A percentile compares a stretch with the other conserved stretches of the same genome.
Conservation (phyloP, 169 alveolate species). For the Eimeria tenella region DNA sequence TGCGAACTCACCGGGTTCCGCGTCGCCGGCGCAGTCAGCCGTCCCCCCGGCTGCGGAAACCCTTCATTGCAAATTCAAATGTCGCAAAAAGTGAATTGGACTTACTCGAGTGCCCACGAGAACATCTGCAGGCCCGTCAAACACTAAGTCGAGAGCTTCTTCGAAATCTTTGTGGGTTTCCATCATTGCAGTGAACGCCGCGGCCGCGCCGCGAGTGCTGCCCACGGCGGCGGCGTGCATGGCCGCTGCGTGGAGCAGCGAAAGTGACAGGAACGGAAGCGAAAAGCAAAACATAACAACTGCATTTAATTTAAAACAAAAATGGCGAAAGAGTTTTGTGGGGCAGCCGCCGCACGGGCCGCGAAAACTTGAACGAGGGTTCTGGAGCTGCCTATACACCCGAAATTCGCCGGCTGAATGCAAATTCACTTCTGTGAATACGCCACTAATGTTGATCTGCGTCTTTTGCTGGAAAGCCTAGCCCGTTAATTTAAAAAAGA, state of each 20-base stretch:
- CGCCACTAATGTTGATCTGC: too few species aligned
- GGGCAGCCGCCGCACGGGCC: too few species aligned
- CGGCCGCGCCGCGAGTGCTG: background rate
- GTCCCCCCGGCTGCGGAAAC: constrained; percentile 29
- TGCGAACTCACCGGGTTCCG: constrained; percentile 4
- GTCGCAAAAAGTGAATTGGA: background rate
- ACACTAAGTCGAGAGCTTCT: background rate
- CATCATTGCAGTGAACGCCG: constrained; percentile 10
- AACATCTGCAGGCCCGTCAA: constrained; percentile 61
- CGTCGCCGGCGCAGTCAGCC: constrained; percentile 31
- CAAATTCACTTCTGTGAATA: background rate
- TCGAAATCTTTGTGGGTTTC: constrained; percentile 33
- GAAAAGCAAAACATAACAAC: background rate
- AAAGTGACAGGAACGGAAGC: background rate
- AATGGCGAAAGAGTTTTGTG: too few species aligned
- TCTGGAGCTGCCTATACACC: constrained; percentile 19
- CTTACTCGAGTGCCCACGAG: constrained; percentile 46
- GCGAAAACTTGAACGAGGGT: too few species aligned
- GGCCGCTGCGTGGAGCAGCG: background rate
- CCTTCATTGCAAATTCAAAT: background rate
- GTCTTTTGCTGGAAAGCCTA: too few species aligned
- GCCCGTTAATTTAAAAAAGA: too few species aligned
- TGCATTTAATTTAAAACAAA: too few species aligned
- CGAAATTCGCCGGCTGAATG: background rate
- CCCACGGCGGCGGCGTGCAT: background rate